Evolutionary conservation across 495 filamentous ascomycete genomes (phyloP).

Genomic region (Aspergillus biplanus): DNA sequence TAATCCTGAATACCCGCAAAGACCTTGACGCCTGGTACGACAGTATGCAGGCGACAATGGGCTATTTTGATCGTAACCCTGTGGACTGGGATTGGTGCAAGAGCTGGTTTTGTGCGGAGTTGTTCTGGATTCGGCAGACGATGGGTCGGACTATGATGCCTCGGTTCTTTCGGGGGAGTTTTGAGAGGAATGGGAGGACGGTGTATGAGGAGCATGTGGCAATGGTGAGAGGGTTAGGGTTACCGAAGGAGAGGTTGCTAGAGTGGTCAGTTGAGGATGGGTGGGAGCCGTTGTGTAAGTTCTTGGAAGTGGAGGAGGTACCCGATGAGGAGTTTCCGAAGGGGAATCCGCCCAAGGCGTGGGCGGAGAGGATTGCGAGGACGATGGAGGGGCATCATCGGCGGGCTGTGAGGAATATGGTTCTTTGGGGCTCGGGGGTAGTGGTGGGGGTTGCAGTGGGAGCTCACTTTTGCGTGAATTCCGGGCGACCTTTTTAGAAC

Average conservation of each 20-base stretch:
- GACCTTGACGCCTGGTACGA: slow-evolving; percentile 50
- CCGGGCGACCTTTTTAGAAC: too few relatives aligned
- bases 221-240: slow-evolving; percentile 21
- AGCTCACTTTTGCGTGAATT: too few relatives aligned
- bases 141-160: slow-evolving; percentile 16
- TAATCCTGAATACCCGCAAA: slow-evolving; percentile 52
- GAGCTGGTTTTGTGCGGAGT: slow-evolving; percentile 19
- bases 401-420: slow-evolving; percentile 25
- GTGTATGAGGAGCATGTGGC: slow-evolving; percentile 18
- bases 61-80: slow-evolving; percentile 19
- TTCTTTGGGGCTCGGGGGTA: background rate
- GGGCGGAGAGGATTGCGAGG: slow-evolving; percentile 25
- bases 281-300: slow-evolving; percentile 49
- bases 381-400: slow-evolving; percentile 21
- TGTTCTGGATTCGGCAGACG: slow-evolving; percentile 17
- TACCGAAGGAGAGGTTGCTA: slow-evolving; percentile 35
- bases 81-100: slow-evolving; percentile 15
- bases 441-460: background rate
- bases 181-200: slow-evolving; percentile 9
- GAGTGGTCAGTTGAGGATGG: slow-evolving; percentile 50
- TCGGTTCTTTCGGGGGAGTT: slow-evolving; percentile 19
- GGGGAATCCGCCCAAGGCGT: slow-evolving; percentile 21
- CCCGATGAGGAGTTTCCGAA: slow-evolving; percentile 11
- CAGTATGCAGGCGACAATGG: slow-evolving; percentile 20
- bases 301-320: background rate